A percentile compares a stretch with the other conserved stretches of the same genome.
phyloP scores from a whole-genome alignment of 1,139 yeast genomes.

The Debaryomycetaceae sp. region DNA sequence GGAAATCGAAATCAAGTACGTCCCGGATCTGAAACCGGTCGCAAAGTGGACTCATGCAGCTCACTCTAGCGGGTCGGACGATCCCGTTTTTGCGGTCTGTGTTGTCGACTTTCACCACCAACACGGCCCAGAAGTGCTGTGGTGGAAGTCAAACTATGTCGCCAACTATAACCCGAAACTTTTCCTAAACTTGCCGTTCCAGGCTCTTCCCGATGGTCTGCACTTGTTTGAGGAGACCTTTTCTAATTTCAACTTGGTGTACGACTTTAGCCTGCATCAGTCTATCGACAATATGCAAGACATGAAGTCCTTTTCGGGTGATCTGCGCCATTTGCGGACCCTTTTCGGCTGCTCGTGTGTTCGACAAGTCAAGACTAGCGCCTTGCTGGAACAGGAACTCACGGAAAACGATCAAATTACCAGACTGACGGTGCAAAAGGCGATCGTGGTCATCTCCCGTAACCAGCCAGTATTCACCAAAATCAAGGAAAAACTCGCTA shows the following conservation, averaged over 20 bases:
- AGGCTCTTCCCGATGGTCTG: conserved; percentile 93
- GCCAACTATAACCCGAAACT: conserved; percentile 27
- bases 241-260: conserved; percentile 79
- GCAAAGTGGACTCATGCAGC: conserved; percentile 1
- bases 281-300: conserved; percentile 36
- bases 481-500: conserved; percentile 79
- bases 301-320: conserved; percentile 31
- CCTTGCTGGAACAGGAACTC: conserved; percentile 35
- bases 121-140: conserved; percentile 91
- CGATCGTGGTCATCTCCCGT: conserved; percentile 76
- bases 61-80: conserved; percentile 9
- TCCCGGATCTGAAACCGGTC: conserved; percentile 15
- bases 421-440: conserved; percentile 83
- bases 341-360: conserved; percentile 91
- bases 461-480: conserved; percentile 78
- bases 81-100: conserved; percentile 68
- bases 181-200: conserved; percentile 90
- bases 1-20: conserved; percentile 23
- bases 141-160: conserved; percentile 67
- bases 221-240: conserved; percentile 88
- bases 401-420: conserved; percentile 60
- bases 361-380: conserved; percentile 63
- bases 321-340: conserved; percentile 50
- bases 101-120: conserved; percentile 91
- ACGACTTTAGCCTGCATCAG: conserved; percentile 43